Evolutionary conservation across 2,329 filamentous ascomycete species (phyloP).

Genomic region (Pseudogymnoascus sp.): DNA sequence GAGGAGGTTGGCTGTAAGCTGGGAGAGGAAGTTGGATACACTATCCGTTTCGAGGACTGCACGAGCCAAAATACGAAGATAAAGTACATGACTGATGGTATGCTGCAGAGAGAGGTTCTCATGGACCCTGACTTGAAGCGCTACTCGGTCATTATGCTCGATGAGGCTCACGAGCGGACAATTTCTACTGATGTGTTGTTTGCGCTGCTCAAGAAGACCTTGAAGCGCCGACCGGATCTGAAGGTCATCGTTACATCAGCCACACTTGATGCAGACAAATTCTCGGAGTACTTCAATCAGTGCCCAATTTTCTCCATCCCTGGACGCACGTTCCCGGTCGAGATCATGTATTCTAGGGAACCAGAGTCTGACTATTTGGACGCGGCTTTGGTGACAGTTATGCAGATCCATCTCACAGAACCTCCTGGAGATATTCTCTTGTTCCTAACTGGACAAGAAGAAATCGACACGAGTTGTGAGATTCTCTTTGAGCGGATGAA

Average conservation of each 20-base stretch:
- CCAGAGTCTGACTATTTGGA: slow-evolving; percentile 95
- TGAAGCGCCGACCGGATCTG: slow-evolving; percentile 77
- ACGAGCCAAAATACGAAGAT: slow-evolving; percentile 83
- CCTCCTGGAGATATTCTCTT: slow-evolving; percentile 90
- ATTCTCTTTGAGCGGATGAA: slow-evolving; percentile 95
- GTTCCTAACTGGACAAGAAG: slow-evolving; percentile 94
- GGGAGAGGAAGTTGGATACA: slow-evolving; percentile 91
- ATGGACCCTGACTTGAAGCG: slow-evolving; percentile 81
- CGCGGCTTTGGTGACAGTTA: slow-evolving; percentile 86
- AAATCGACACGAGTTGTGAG: slow-evolving; percentile 92
- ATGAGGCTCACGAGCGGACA: slow-evolving; percentile 95
- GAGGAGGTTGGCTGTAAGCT: slow-evolving; percentile 90
- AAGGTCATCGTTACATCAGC: slow-evolving; percentile 96
- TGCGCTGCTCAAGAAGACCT: slow-evolving; percentile 84
- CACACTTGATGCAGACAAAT: slow-evolving; percentile 94
- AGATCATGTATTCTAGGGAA: slow-evolving; percentile 90
- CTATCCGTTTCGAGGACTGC: slow-evolving; percentile 93
- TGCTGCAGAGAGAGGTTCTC: slow-evolving; percentile 91
- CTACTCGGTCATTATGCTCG: slow-evolving; percentile 96
- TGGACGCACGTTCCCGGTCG: slow-evolving; percentile 88
- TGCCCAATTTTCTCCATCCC: slow-evolving; percentile 97
- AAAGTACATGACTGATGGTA: slow-evolving; percentile 99
- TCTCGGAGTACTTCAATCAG: slow-evolving; percentile 90
- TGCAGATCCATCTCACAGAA: slow-evolving; percentile 95
- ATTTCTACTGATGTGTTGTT: slow-evolving; percentile 95